These are phyloP conservation scores for Trapa incisa DNA, from an alignment of 345 rosid species.

Conservation along the genomic window DNA sequence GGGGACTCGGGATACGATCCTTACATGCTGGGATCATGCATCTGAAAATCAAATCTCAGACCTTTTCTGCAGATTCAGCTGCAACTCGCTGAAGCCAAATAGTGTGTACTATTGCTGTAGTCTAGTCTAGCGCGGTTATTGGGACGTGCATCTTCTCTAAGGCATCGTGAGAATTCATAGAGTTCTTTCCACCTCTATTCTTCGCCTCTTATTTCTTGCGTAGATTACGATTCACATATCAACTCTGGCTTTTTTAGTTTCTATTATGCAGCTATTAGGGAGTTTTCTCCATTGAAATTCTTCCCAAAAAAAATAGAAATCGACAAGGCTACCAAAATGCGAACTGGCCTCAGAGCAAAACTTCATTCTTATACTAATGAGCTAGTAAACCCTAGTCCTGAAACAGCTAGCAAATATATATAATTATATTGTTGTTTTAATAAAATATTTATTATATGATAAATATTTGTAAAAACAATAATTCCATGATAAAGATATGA, in stretches of 20 bases:
- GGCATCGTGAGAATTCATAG: too few relatives aligned
- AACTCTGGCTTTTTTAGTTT: too few relatives aligned
- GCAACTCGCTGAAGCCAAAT: not conserved
- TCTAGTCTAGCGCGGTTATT: not conserved
- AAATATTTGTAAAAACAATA: too few relatives aligned
- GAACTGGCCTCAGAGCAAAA: not conserved
- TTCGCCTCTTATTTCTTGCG: not conserved
- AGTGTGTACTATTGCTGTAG: not conserved
- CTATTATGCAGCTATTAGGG: too few relatives aligned
- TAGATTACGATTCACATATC: not conserved
- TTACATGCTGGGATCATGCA: conserved; percentile 36
- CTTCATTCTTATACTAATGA: not conserved
- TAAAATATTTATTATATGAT: too few relatives aligned
- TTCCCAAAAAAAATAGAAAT: too few relatives aligned
- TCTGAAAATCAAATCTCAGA: conserved; percentile 4
- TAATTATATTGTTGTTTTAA: too few relatives aligned
- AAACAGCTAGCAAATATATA: too few relatives aligned
- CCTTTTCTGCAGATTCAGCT: not conserved
- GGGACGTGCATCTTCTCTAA: too few relatives aligned
- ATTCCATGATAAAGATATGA: not conserved
- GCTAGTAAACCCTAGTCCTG: not conserved
- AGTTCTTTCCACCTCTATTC: too few relatives aligned
- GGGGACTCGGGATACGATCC: conserved; percentile 49
- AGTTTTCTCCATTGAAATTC: too few relatives aligned
- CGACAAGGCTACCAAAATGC: not conserved